phyloP scores from a whole-genome alignment of 306 rosid genomes.

The Fagus crenata region DNA sequence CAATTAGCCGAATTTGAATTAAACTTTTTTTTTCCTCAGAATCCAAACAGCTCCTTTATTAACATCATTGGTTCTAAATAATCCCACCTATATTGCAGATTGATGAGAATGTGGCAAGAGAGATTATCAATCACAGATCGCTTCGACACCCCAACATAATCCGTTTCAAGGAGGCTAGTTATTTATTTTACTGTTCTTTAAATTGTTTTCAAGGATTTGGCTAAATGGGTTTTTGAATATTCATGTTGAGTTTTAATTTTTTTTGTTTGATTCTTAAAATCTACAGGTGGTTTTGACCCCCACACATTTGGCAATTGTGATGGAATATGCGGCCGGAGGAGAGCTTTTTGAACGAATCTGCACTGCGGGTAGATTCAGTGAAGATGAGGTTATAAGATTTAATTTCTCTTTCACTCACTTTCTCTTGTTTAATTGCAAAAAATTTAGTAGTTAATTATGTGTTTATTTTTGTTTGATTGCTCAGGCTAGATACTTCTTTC shows the following conservation, averaged over 20 bases:
- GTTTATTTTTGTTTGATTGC: conserved; percentile 18
- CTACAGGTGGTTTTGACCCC: conserved; percentile 65
- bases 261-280: conserved; percentile 15
- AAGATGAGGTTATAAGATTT: conserved; percentile 52
- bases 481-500: conserved; percentile 75
- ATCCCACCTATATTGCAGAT: conserved; percentile 38
- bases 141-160: conserved; percentile 69
- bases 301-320: conserved; percentile 63
- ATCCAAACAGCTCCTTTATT: conserved; percentile 17
- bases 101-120: conserved; percentile 73
- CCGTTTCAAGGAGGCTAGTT: conserved; percentile 62
- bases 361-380: conserved; percentile 69
- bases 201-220: background rate
- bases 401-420: background rate
- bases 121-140: conserved; percentile 66
- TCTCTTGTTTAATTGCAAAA: conserved; percentile 2
- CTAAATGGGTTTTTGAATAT: background rate
- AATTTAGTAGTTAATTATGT: conserved; percentile 5
- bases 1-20: conserved; percentile 26
- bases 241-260: background rate
- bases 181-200: background rate
- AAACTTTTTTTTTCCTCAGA: background rate
- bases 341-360: conserved; percentile 69
- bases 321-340: conserved; percentile 78
- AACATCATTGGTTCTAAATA: conserved; percentile 5